Percentiles rank a stretch among this genome's conserved stretches.
These are phyloP conservation scores for Exserohilum rostratum DNA, from an alignment of 2,329 filamentous ascomycete genomes.

Conservation along the genomic window DNA sequence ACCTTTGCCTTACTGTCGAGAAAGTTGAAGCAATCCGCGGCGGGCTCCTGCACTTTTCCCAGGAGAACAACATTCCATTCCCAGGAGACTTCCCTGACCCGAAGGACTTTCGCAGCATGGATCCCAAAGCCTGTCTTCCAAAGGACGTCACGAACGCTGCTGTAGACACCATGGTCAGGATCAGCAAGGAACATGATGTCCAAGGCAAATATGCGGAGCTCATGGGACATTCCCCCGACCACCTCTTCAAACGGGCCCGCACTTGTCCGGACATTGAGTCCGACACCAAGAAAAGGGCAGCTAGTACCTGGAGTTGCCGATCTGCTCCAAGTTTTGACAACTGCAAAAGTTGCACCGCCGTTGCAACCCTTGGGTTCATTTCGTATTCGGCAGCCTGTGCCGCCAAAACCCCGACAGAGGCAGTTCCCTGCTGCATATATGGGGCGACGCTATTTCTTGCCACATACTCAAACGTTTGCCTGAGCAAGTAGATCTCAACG, in stretches of 20 bases:
- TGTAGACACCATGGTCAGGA: neutral
- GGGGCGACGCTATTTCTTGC: neutral
- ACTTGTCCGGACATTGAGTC: neutral
- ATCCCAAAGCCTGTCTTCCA: neutral
- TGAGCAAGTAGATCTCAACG: neutral
- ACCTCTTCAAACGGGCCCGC: neutral
- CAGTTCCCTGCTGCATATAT: neutral
- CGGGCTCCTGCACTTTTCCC: neutral
- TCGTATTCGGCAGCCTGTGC: neutral
- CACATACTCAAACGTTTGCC: neutral
- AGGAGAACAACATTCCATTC: neutral
- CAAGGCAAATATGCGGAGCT: neutral
- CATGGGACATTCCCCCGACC: neutral
- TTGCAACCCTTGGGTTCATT: neutral
- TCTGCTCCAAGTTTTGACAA: neutral
- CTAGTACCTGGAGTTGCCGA: neutral
- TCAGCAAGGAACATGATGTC: conserved; percentile 2
- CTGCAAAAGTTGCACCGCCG: neutral
- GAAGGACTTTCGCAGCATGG: neutral
- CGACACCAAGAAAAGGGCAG: neutral
- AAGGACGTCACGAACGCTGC: neutral
- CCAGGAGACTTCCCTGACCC: neutral
- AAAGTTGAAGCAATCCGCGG: neutral
- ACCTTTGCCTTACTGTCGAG: neutral
- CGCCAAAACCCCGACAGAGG: neutral